These are phyloP conservation scores for Aspergillus ibericus DNA, from an alignment of 2,329 filamentous ascomycete genomes.

Conservation along the genomic window DNA sequence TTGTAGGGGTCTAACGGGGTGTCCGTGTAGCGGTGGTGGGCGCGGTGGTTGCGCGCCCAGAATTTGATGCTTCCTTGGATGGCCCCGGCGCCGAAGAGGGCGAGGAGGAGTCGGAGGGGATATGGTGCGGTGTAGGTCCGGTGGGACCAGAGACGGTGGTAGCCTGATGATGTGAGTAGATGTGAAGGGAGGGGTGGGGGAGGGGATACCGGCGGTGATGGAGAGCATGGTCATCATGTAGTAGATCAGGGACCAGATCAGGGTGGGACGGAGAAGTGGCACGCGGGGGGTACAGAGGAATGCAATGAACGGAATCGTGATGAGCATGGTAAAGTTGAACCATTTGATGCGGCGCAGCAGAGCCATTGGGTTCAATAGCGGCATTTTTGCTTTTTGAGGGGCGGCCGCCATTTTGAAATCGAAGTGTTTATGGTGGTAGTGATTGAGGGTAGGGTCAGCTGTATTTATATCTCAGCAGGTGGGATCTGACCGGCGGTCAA, in stretches of 20 bases:
- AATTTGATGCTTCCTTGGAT: constrained; percentile 8
- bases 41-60: constrained; percentile 9
- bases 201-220: not conserved
- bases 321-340: constrained; percentile 7
- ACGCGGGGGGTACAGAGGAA: not conserved
- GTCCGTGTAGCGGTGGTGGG: constrained; percentile 13
- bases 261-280: not conserved
- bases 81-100: constrained; percentile 3
- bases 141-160: constrained; percentile 13
- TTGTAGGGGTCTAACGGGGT: constrained; percentile 10
- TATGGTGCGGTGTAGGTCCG: constrained; percentile 1
- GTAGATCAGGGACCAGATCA: constrained; percentile 2
- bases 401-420: too few species aligned
- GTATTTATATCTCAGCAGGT: too few species aligned
- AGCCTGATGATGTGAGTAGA: not conserved
- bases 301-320: constrained; percentile 2
- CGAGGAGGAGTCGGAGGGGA: constrained; percentile 3
- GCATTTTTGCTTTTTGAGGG: not conserved
- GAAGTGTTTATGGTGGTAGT: too few species aligned
- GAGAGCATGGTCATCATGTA: constrained; percentile 1
- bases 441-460: too few species aligned
- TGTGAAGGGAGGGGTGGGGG: not conserved
- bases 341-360: not conserved
- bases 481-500: too few species aligned
- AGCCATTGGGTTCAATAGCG: not conserved